Base-by-base conservation (phyloP, 306 rosid genomes). In the Bauhinia variegata region DNA sequence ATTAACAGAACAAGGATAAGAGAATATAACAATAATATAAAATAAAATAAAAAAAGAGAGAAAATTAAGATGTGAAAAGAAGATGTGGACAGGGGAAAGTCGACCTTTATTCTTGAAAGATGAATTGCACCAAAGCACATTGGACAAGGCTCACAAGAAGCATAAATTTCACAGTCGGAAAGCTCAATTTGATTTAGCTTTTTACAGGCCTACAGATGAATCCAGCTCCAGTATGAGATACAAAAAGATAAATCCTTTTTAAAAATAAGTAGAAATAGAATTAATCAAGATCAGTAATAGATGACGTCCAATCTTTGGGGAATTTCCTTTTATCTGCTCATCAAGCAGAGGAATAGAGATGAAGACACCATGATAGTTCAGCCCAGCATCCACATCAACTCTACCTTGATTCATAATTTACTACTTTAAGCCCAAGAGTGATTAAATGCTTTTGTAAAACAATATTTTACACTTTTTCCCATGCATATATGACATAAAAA, bases 71-170 rank as follows among this genome's bases (percentile, higher is more conserved):
- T n/a, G 16, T 12, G 31, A 62, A 14, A 23, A 75, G 8, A 59
- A 57, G 50, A 43, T 17, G 48, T 60, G 30, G 16, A 54, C 42
- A 42, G 65, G 7, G 6, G 37, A 23, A 57, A 68, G 42, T 31
- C 56, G 46, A 84, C 96, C 98, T 89, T 92, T 37, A 92, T 73
- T 77, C 95, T 82, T 63, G 98, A 89, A 65, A 92, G 89, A 66
- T 85, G 89, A 72, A 92, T 89, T 13, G 98, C 98, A 13, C 96
- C 96, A 31, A 92, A 92, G 80, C 98, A 92, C 98, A 87, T 92
- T 34, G 98, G 95, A 78, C 98, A 92, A 69, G 98, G 95, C 78
- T 92, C 98, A 58, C 98, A 92, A 30, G 96, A 92, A 13, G 98
- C 89, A 73, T 89, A 92, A 68, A 92, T 89, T 70, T 92, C 98